phyloP scores from a whole-genome alignment of 2,329 filamentous ascomycete genomes.

The Didymosphaeria variabile region DNA sequence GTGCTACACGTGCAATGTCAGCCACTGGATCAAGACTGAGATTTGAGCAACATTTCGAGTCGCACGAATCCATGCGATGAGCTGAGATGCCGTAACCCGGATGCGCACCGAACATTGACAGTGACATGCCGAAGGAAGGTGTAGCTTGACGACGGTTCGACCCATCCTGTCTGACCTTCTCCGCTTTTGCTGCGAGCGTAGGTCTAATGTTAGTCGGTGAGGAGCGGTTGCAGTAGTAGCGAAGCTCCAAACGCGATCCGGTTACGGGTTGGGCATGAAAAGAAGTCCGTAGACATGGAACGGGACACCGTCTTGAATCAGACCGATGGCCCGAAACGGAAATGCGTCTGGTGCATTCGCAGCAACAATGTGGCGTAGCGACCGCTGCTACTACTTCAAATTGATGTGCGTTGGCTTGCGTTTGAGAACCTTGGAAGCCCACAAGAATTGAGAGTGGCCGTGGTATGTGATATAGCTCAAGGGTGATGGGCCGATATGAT shows the following conservation, averaged over 20 bases:
- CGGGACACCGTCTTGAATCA: conserved; percentile 2
- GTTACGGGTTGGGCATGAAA: conserved; percentile 1
- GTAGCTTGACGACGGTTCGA: background rate
- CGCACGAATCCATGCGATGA: background rate
- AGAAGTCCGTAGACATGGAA: background rate
- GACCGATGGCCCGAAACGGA: conserved; percentile 7
- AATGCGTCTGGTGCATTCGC: background rate
- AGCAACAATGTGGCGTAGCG: background rate
- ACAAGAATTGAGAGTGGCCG: background rate
- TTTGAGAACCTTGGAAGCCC: conserved; percentile 3
- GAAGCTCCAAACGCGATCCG: background rate
- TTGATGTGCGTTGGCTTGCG: conserved; percentile 7
- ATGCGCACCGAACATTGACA: background rate
- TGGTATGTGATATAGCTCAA: conserved; percentile 4
- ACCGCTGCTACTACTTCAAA: background rate
- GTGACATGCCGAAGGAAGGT: background rate
- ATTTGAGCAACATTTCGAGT: background rate
- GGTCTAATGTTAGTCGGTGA: background rate
- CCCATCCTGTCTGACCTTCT: background rate
- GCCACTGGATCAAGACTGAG: background rate
- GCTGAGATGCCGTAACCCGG: background rate
- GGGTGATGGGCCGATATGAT: background rate
- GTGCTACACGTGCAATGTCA: background rate
- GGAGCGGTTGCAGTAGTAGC: conserved; percentile 1
- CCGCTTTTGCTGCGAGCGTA: background rate